Base-by-base conservation (phyloP, 1,139 yeast species). In the Sporopachydermia cereana region DNA sequence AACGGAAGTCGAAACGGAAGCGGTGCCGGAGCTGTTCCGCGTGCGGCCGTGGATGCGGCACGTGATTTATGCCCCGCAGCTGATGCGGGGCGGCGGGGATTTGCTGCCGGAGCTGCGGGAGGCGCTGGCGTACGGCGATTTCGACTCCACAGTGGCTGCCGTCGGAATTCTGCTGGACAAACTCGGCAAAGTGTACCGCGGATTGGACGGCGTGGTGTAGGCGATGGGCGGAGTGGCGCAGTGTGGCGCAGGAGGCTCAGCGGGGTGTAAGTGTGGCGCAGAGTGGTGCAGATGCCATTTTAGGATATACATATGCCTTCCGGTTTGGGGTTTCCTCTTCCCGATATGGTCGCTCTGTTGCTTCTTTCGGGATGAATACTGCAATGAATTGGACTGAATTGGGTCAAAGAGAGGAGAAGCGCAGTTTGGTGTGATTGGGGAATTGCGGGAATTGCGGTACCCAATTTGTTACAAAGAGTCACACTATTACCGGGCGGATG, bases 91-190 rank as follows among this genome's bases (percentile, higher is more conserved):
- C 18, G 9, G 9, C 9, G 39, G 39, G 39, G 22, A 16, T 20
- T 20, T 34, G 18, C 22, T 34, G 18, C 39, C 39, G 12, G 39
- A 21, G 22, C 17, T 34, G 17, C 39, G 22, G n/a, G 39, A 34
- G 22, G 39, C 39, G 5, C 9, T 34, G 18, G 20, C 9, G n/a
- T 34, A 7, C 17, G 12, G 17, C 9, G 39, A 34, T 34, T 34
- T 34, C 22, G 22, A 16, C 22, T 5, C 39, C 18, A 34, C 39
- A 16, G 39, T 34, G 12, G 22, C 22, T 7, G 18, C 22, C 9
- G 22, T 34, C 22, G 39, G 39, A 34, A n/a, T 34, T 34, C 22
- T 34, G 22, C 22, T 34, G 18, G 39, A 34, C 39, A 34, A 34
- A 20, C 22, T 34, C 18, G 39, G 39, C 12, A 34, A 34, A 34